Percentiles rank a stretch among this genome's conserved stretches.
phyloP scores from a whole-genome alignment of 495 filamentous ascomycete species.

The Penicillium cataractarum region DNA sequence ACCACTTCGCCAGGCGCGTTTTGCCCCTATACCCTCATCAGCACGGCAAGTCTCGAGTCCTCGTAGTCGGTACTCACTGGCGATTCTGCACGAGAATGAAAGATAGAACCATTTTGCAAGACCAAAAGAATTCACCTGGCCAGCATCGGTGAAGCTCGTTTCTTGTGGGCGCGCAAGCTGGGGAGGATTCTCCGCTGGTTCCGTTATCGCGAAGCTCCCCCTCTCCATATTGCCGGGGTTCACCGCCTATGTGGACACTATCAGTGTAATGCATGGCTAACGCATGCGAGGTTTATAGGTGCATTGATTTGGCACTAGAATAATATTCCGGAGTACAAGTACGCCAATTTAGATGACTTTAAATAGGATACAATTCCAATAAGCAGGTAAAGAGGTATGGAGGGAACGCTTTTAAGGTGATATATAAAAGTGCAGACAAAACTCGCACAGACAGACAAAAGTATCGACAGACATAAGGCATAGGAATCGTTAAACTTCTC shows the following conservation, averaged over 20 bases:
- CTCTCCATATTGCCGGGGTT: slow-evolving; percentile 36
- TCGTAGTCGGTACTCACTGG: slow-evolving; percentile 64
- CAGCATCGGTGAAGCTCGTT: slow-evolving; percentile 27
- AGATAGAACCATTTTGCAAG: slow-evolving; percentile 73
- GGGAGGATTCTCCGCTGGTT: slow-evolving; percentile 31
- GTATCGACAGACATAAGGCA: slow-evolving; percentile 31
- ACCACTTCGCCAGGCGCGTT: slow-evolving; percentile 98
- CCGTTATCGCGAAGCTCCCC: slow-evolving; percentile 35
- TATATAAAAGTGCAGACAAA: not conserved
- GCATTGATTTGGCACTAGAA: not conserved
- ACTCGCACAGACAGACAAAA: slow-evolving; percentile 11
- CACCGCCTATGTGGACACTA: slow-evolving; percentile 30
- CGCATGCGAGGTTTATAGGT: not conserved
- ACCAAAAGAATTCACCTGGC: slow-evolving; percentile 24
- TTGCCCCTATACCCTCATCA: slow-evolving; percentile 73
- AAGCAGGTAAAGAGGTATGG: not conserved
- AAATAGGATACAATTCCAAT: not conserved
- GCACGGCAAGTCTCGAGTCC: slow-evolving; percentile 1
- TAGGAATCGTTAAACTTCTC: slow-evolving; percentile 30
- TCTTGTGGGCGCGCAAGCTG: slow-evolving; percentile 18
- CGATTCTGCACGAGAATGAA: slow-evolving; percentile 98
- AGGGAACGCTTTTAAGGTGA: not conserved
- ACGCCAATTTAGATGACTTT: not conserved
- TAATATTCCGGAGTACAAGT: not conserved
- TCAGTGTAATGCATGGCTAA: not conserved